These are phyloP conservation scores for Saccharomyces eubayanus DNA, from an alignment of 805 yeast species.

Conservation along the genomic window DNA sequence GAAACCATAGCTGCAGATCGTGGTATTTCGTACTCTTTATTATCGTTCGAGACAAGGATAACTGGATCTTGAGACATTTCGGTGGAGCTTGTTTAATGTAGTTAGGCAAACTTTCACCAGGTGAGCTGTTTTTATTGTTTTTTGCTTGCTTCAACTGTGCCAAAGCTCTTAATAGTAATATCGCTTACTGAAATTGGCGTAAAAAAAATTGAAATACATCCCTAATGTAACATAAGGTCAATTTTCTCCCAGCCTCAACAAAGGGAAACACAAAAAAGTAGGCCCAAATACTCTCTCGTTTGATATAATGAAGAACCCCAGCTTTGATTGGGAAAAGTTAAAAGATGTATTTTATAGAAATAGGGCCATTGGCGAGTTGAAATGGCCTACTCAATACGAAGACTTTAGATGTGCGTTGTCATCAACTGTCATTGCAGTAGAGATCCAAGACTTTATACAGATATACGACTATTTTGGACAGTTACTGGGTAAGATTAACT, in stretches of 20 bases:
- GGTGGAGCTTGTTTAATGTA: too few relatives aligned
- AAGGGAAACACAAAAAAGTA: neutral
- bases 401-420: conserved; percentile 32
- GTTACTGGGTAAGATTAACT: conserved; percentile 6
- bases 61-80: conserved; percentile 29
- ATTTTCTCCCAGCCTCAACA: neutral
- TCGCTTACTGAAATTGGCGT: neutral
- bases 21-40: conserved; percentile 49
- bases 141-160: neutral
- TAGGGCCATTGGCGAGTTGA: conserved; percentile 27
- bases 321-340: conserved; percentile 69
- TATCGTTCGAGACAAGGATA: conserved; percentile 67
- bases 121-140: neutral
- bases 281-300: neutral
- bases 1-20: conserved; percentile 73
- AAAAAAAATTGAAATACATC: neutral
- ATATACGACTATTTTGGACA: conserved; percentile 34
- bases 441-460: conserved; percentile 24
- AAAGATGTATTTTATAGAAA: conserved; percentile 61
- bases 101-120: too few relatives aligned
- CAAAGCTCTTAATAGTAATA: neutral
- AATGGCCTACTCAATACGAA: conserved; percentile 12
- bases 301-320: conserved; percentile 29
- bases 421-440: conserved; percentile 36
- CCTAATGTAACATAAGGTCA: neutral